Evolutionary conservation across 768 basidiomycete species (phyloP), one percentile per base, ranked within the genome.

Genomic region (Naematelia aurantialba): DNA sequence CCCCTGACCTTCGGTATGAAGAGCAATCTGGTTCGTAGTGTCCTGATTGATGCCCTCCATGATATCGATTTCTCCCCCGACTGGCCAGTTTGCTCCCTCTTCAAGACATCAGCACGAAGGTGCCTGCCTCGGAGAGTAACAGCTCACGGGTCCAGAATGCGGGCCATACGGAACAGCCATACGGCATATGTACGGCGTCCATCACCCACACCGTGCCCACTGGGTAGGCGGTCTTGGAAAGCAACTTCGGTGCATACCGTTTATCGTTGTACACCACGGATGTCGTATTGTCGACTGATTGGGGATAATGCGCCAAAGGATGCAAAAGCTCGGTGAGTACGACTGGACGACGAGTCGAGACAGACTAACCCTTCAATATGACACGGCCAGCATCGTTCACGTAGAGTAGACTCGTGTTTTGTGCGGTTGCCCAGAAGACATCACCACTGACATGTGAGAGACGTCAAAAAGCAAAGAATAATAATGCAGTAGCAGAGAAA

Each of bases 31-130:
- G 61, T 86, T 88, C 55, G 79, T 78, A 2, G 80, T 79, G 44
- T 82, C 82, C 50, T 82, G 71, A 76, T 92, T 91, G 62, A 91
- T 85, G 30, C 85, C 87, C 74, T 92, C 89, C 59, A 91, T 83
- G 10, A 87, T 87, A 74, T 91, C 90, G 61, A 88, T 86, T 70
- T 89, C 86, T 13, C 72, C 72, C 1, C 61, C 64, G 14, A 46
- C 22, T 29, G 68, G 69, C 72, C 70, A 67, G 49, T 61, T 60
- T 12, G 60, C 22, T 52, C 63, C 73, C 65, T 74, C 59, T 74
- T 52, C 3, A 31, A 34, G 34, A 17, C n/a, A 51, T 60, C 65
- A 24, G 61, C 52, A 26, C 27, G 11, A 12, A n/a, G 44, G 34
- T 39, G 17, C 34, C 34, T 39, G n/a, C n/a, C n/a, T n/a, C n/a